A percentile compares a stretch with the other conserved stretches of the same genome.
Conservation (phyloP, 805 yeast species). For the Priceomyces carsonii region DNA sequence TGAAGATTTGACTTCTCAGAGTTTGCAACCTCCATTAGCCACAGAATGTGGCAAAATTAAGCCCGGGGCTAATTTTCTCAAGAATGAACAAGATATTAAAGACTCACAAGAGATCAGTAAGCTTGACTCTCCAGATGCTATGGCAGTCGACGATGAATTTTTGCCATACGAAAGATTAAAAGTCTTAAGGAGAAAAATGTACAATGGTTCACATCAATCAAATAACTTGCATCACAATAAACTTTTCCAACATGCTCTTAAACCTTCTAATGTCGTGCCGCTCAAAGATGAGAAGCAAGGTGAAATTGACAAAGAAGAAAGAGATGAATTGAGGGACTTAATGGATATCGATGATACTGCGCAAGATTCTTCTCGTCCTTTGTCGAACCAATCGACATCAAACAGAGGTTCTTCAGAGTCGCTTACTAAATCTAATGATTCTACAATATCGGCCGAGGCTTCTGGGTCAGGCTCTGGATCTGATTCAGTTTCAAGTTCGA, state of each 20-base stretch:
- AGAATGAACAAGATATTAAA: background rate
- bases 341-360: conserved; percentile 4
- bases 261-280: conserved; percentile 21
- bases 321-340: no score
- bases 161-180: conserved; percentile 27
- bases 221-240: conserved; percentile 9
- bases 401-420: conserved; percentile 6
- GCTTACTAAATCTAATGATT: conserved; percentile 4
- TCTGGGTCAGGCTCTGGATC: conserved; percentile 4
- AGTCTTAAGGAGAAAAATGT: conserved; percentile 20
- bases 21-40: background rate
- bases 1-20: conserved; percentile 13
- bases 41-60: background rate
- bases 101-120: background rate
- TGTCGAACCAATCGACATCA: conserved; percentile 4
- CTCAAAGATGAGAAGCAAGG: conserved; percentile 5
- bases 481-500: background rate
- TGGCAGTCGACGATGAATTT: conserved; percentile 10
- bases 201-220: conserved; percentile 1
- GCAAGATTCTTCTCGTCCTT: conserved; percentile 5
- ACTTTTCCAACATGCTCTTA: conserved; percentile 19
- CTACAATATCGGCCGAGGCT: conserved; percentile 2
- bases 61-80: background rate
- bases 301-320: no score
- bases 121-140: background rate